Percentiles rank a stretch among this genome's conserved stretches.
Conservation (phyloP, 108 stramenopile genomes). For the Cylindrotheca fusiformis region DNA sequence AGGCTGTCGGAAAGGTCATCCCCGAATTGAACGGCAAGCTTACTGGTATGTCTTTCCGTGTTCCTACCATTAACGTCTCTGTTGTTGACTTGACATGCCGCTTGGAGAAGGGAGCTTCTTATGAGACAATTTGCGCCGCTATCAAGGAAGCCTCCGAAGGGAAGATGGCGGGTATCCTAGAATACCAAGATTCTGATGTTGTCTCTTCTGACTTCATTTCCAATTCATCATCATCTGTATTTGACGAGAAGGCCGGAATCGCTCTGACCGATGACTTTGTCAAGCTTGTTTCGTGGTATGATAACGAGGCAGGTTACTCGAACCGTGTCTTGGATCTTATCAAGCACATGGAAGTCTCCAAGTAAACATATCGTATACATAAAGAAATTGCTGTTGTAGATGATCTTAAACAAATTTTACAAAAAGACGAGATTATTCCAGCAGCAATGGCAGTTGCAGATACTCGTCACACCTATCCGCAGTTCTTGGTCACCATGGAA, state of each 20-base stretch:
- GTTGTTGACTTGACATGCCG: constrained; percentile 95
- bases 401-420: too few species aligned
- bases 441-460: too few species aligned
- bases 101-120: constrained; percentile 89
- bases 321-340: constrained; percentile 92
- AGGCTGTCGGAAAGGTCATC: constrained; percentile 96
- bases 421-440: too few species aligned
- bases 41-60: constrained; percentile 98
- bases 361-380: constrained; percentile 34
- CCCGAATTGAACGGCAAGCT: constrained; percentile 96
- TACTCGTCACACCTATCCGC: too few species aligned
- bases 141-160: constrained; percentile 95
- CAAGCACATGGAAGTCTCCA: constrained; percentile 89
- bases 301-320: constrained; percentile 97
- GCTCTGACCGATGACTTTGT: constrained; percentile 96
- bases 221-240: constrained; percentile 88
- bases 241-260: constrained; percentile 97
- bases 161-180: constrained; percentile 88
- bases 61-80: constrained; percentile 95
- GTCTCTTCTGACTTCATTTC: constrained; percentile 96
- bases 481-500: too few species aligned
- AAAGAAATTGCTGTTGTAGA: neutral
- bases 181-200: constrained; percentile 92
- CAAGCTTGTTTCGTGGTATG: constrained; percentile 98
- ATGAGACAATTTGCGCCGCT: constrained; percentile 92